Evolutionary conservation across 345 rosid species (phyloP).

Genomic region (Acer campestre): DNA sequence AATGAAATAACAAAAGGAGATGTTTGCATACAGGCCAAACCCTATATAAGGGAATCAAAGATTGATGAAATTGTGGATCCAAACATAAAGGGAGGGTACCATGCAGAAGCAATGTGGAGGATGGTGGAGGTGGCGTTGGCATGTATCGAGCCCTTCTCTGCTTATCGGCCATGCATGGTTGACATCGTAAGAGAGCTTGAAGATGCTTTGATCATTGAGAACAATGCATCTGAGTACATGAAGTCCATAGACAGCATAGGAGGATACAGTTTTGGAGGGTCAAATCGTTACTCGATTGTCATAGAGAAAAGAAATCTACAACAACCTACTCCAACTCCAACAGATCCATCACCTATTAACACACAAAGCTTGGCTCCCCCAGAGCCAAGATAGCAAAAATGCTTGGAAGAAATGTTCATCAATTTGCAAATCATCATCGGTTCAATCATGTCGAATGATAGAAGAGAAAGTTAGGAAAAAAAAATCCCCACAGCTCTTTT

Average conservation of each 20-base stretch:
- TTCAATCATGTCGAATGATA: slow-evolving; percentile 6
- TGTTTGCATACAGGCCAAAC: slow-evolving; percentile 53
- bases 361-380: slow-evolving; percentile 49
- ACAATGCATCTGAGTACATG: slow-evolving; percentile 81
- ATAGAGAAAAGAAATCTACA: slow-evolving; percentile 46
- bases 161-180: slow-evolving; percentile 58
- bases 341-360: slow-evolving; percentile 45
- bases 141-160: slow-evolving; percentile 64
- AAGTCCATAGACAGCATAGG: slow-evolving; percentile 71
- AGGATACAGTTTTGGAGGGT: slow-evolving; percentile 54
- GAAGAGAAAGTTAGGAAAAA: slow-evolving; percentile 17
- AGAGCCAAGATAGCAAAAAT: slow-evolving; percentile 45
- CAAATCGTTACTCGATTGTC: slow-evolving; percentile 50
- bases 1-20: slow-evolving; percentile 20
- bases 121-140: slow-evolving; percentile 74
- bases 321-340: slow-evolving; percentile 34
- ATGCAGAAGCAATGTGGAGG: slow-evolving; percentile 80
- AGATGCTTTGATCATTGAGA: slow-evolving; percentile 72
- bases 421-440: slow-evolving; percentile 16
- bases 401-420: slow-evolving; percentile 10
- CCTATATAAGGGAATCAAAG: slow-evolving; percentile 60
- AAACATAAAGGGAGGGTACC: slow-evolving; percentile 62
- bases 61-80: slow-evolving; percentile 78
- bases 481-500: slow-evolving; percentile 14
- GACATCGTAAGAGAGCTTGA: slow-evolving; percentile 72